phyloP scores from a whole-genome alignment of 2,329 filamentous ascomycete species.

The Scedosporium boydii region DNA sequence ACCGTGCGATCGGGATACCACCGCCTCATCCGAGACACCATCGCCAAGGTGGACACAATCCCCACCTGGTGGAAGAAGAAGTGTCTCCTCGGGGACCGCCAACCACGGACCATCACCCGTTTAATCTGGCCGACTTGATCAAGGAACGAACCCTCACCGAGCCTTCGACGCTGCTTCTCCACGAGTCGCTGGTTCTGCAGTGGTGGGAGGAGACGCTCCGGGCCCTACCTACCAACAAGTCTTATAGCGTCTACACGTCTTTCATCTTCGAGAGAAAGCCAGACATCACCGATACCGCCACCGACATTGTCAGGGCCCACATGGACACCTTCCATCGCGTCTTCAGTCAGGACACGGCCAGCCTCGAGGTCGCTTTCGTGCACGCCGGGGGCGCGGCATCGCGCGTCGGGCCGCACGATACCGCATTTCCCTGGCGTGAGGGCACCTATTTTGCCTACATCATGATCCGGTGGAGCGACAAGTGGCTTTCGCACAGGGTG shows the following conservation, averaged over 20 bases:
- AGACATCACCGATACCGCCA: neutral
- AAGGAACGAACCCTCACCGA: slow-evolving; percentile 16
- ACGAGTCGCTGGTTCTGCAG: slow-evolving; percentile 19
- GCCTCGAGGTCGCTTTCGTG: slow-evolving; percentile 18
- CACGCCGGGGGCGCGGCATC: slow-evolving; percentile 15
- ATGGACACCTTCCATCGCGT: slow-evolving; percentile 12
- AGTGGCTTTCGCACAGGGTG: slow-evolving; percentile 22
- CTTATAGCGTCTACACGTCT: slow-evolving; percentile 19
- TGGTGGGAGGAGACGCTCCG: slow-evolving; percentile 18
- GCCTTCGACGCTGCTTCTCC: slow-evolving; percentile 16
- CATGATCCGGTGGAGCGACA: slow-evolving; percentile 19
- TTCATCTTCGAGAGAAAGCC: neutral
- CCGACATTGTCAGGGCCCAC: slow-evolving; percentile 8
- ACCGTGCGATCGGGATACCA: neutral
- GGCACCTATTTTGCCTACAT: slow-evolving; percentile 19
- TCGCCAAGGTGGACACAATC: no score
- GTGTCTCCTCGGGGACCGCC: no score
- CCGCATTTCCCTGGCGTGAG: slow-evolving; percentile 21
- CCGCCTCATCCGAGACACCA: no score
- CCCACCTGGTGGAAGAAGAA: no score
- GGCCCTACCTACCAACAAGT: slow-evolving; percentile 11
- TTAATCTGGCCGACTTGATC: neutral
- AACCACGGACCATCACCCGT: no score
- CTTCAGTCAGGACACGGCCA: slow-evolving; percentile 12
- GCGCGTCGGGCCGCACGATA: slow-evolving; percentile 2